Evolutionary conservation across 1,284 basidiomycete species (phyloP), one percentile per base, ranked within the genome.

Genomic region (Pseudozyma pruni): DNA sequence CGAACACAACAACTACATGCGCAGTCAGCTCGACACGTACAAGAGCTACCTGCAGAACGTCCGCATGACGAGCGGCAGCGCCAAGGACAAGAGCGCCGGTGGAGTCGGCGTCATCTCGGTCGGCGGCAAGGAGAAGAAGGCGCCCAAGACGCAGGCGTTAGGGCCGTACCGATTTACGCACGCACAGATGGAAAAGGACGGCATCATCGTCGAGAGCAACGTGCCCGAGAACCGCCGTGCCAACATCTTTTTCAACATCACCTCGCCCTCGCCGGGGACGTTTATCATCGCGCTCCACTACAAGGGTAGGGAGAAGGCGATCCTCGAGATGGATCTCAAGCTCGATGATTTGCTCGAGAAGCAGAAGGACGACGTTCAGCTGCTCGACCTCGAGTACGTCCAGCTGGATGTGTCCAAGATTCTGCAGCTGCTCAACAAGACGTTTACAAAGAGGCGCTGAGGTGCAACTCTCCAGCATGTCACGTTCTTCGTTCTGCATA

Each of bases 1-100:
- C 83, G 95, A 98, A 83, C 96, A 98, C 85, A 98, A 99, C 86
- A 93, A 92, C 83, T 98, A 98, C 83, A 87, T 99, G 82, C 88
- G 94, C 40, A 89, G 89, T 23, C 96, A 99, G 84, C 87, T 99
- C 67, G 96, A 98, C 84, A 94, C 98, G 85, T 98, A 99, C 88
- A 98, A 98, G 86, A 94, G 93, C 33, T 99, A 99, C 83, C 87
- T 99, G 17, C 93, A 95, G 85, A 99, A 99, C 81, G 95, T 98
- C 23, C 89, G 96, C 29, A 86, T 95, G 76, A 95, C 92, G 14
- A 83, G 80, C 45, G 82, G 75, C 17, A 58, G 81, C 8, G 81
- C 77, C 22, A 83, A 83, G 53, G 77, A 81, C 62, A 79, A 79
- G 68, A 55, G 87, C 40, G 88, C 88, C 31, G 92, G 89, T 14